Conservation (phyloP, 495 filamentous ascomycete species). For the Xylaria longipes region DNA sequence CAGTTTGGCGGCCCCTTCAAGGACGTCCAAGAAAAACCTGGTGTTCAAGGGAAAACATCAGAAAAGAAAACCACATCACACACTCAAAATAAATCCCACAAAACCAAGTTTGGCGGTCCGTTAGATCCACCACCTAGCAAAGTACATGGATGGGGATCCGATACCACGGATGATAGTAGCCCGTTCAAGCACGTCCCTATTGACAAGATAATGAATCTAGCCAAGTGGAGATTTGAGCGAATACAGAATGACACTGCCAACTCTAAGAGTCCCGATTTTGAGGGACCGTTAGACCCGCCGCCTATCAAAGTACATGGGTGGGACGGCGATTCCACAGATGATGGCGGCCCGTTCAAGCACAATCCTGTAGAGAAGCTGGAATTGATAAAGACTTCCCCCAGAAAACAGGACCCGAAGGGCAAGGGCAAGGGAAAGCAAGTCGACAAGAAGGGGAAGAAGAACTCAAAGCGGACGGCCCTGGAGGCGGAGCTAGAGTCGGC, state of each 20-base stretch:
- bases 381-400: no score
- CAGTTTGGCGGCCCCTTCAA: neutral
- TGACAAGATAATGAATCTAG: no score
- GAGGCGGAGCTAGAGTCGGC: no score
- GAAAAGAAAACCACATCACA: neutral
- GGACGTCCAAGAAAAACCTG: neutral
- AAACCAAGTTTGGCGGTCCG: neutral
- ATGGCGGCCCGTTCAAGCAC: neutral
- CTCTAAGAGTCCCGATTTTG: no score
- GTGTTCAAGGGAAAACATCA: neutral
- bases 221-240: no score
- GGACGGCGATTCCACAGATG: neutral
- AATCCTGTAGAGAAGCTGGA: no score
- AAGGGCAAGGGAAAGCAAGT: neutral
- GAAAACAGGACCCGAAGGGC: neutral
- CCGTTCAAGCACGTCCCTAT: no score
- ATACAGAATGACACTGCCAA: no score
- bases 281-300: no score
- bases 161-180: no score
- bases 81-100: neutral
- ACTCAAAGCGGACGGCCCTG: constrained; percentile 1
- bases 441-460: neutral
- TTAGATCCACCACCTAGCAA: neutral
- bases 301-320: neutral
- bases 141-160: no score